These are phyloP conservation scores for Acephala macrosclerotiorum DNA, from an alignment of 2,329 filamentous ascomycete genomes.

Conservation along the genomic window DNA sequence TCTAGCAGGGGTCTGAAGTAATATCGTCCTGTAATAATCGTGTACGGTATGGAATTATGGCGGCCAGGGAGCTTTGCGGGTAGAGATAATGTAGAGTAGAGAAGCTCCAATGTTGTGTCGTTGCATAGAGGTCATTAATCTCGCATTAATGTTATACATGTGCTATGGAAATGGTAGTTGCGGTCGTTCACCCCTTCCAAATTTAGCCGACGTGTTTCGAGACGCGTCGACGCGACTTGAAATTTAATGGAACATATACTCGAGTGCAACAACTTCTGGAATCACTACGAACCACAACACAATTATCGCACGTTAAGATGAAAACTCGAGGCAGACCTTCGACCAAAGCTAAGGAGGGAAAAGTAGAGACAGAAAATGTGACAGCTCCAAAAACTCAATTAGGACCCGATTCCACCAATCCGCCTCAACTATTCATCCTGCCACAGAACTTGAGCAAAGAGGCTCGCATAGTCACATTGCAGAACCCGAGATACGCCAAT, in stretches of 20 bases:
- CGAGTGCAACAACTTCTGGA: background rate
- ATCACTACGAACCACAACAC: background rate
- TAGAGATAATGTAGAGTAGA: background rate
- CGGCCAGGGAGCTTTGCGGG: background rate
- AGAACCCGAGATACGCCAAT: slow-evolving; percentile 62
- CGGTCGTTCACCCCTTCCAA: background rate
- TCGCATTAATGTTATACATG: background rate
- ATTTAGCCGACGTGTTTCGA: slow-evolving; percentile 19
- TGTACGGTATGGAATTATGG: background rate
- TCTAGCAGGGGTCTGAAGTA: slow-evolving; percentile 28
- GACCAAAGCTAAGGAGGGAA: slow-evolving; percentile 33
- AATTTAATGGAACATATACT: background rate
- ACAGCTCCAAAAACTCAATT: slow-evolving; percentile 42
- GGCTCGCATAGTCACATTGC: slow-evolving; percentile 65
- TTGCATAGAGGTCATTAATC: background rate
- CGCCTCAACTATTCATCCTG: slow-evolving; percentile 66
- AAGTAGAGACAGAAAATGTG: slow-evolving; percentile 35
- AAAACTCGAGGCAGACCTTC: slow-evolving; percentile 41
- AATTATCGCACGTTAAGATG: slow-evolving; percentile 27
- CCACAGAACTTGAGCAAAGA: slow-evolving; percentile 61
- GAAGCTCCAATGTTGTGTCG: background rate
- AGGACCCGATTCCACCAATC: slow-evolving; percentile 46
- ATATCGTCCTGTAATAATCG: slow-evolving; percentile 22
- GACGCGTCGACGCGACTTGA: slow-evolving; percentile 21
- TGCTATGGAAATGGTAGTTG: background rate